Conservation (phyloP, 129 eudicot genomes). For the Artemisia tridentata region DNA sequence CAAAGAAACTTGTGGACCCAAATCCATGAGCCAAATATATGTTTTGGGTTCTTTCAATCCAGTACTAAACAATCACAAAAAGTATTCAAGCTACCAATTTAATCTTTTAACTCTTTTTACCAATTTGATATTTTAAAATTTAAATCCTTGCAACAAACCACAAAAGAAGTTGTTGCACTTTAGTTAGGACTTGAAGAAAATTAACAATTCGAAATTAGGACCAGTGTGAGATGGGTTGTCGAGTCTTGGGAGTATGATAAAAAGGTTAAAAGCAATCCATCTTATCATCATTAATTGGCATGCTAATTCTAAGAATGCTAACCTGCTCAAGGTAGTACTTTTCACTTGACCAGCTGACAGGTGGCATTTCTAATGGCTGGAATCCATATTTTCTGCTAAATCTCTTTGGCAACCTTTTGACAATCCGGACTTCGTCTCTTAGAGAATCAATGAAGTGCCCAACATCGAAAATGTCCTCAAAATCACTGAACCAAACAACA, state of each 20-base stretch:
- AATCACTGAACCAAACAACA: slow-evolving; percentile 69
- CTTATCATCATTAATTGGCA: too few relatives aligned
- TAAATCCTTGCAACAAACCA: neutral
- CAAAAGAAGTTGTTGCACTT: neutral
- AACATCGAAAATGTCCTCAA: slow-evolving; percentile 88
- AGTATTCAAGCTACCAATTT: neutral
- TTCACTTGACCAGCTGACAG: slow-evolving; percentile 97
- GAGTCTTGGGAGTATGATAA: neutral
- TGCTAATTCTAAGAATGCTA: slow-evolving; percentile 8
- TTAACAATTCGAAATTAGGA: neutral
- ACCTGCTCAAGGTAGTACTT: slow-evolving; percentile 90
- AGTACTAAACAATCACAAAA: neutral
- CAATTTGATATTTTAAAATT: neutral
- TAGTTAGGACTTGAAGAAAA: neutral
- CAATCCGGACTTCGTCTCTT: slow-evolving; percentile 86
- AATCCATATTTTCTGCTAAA: slow-evolving; percentile 65
- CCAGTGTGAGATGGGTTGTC: neutral
- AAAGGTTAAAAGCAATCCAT: neutral
- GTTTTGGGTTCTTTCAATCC: neutral
- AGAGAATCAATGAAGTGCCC: slow-evolving; percentile 82
- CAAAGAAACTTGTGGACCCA: neutral
- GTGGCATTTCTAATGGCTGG: slow-evolving; percentile 80
- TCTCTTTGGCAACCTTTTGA: slow-evolving; percentile 83
- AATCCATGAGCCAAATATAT: neutral
- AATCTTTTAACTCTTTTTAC: neutral